Evolutionary conservation across 2,329 filamentous ascomycete species (phyloP).

Genomic region (Fusarium algeriense): DNA sequence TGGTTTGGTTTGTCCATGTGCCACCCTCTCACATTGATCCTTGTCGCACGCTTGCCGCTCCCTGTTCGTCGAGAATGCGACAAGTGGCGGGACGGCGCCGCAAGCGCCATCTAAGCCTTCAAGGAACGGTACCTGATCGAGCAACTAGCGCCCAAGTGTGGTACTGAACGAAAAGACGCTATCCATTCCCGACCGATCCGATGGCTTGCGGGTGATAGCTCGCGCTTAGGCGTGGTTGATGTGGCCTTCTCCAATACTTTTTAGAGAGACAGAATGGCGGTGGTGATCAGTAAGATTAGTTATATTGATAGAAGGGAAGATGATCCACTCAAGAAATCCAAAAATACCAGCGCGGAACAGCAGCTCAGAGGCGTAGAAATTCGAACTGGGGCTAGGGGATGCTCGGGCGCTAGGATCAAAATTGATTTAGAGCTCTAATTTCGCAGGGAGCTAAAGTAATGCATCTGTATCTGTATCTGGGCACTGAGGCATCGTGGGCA

Average conservation of each 20-base stretch:
- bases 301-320: conserved; percentile 9
- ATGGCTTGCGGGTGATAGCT: conserved; percentile 13
- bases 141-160: conserved; percentile 38
- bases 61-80: conserved; percentile 30
- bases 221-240: conserved; percentile 20
- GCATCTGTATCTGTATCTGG: not conserved
- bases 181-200: conserved; percentile 30
- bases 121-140: conserved; percentile 45
- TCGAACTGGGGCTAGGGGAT: not conserved
- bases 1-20: conserved; percentile 26
- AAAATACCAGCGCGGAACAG: conserved; percentile 12
- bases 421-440: conserved; percentile 14
- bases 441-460: conserved; percentile 6
- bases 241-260: conserved; percentile 14
- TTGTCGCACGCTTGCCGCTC: conserved; percentile 40
- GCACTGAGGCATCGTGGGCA: conserved; percentile 11
- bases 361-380: conserved; percentile 12
- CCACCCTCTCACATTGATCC: conserved; percentile 32
- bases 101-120: conserved; percentile 48
- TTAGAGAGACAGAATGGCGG: conserved; percentile 9
- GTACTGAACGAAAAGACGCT: conserved; percentile 10
- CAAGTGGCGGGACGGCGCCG: conserved; percentile 47
- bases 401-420: not conserved
- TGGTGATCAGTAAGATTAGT: conserved; percentile 18
- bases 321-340: conserved; percentile 13